Percentiles rank a stretch among this genome's conserved stretches.
These are phyloP conservation scores for Geum urbanum DNA, from an alignment of 306 rosid genomes.

Conservation along the genomic window DNA sequence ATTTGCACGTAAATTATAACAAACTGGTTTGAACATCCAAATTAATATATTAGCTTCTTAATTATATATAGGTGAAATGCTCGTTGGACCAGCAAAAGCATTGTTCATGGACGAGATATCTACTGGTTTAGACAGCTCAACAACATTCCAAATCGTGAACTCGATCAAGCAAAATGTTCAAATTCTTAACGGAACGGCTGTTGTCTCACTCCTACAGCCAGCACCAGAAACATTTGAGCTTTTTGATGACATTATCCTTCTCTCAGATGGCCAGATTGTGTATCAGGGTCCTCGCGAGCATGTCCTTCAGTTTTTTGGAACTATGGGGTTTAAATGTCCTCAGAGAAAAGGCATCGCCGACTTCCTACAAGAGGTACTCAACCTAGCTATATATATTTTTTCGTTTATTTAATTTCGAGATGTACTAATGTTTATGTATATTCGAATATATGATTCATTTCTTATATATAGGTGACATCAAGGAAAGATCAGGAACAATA, in stretches of 20 bases:
- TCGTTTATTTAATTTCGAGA: too few relatives aligned
- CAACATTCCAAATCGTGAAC: conserved; percentile 50
- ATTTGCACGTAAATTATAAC: background rate
- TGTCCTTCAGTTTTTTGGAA: conserved; percentile 38
- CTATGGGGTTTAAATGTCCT: conserved; percentile 44
- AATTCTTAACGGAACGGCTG: conserved; percentile 35
- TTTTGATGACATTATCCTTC: conserved; percentile 44
- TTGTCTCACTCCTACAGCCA: conserved; percentile 50
- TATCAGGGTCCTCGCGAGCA: conserved; percentile 43
- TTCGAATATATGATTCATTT: background rate
- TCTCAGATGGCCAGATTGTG: conserved; percentile 41
- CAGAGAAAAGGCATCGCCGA: conserved; percentile 47
- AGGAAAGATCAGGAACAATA: conserved; percentile 49
- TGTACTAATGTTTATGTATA: too few relatives aligned
- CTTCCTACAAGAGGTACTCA: conserved; percentile 44
- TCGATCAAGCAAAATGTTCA: conserved; percentile 35
- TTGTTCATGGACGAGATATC: conserved; percentile 55
- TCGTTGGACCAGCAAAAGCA: conserved; percentile 44
- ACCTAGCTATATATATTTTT: too few relatives aligned
- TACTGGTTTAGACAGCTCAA: conserved; percentile 50
- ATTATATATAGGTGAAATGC: conserved; percentile 47
- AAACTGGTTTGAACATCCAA: background rate
- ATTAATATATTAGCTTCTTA: background rate
- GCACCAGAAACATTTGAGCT: conserved; percentile 48
- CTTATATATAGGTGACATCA: conserved; percentile 40